Evolutionary conservation across 2,329 filamentous ascomycete species (phyloP).

Genomic region (Cladosporium sp.): DNA sequence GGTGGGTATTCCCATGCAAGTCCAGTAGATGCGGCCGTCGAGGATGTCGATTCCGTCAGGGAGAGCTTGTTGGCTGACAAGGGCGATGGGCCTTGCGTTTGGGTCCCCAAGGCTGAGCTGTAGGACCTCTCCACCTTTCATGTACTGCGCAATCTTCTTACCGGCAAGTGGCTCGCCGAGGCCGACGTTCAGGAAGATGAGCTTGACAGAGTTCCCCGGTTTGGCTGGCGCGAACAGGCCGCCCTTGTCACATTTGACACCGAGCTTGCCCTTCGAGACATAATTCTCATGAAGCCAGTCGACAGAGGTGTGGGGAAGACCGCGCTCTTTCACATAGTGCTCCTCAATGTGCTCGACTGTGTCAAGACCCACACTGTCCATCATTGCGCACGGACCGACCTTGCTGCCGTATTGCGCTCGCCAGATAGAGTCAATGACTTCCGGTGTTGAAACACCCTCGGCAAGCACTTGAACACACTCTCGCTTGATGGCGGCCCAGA

Average conservation of each 20-base stretch:
- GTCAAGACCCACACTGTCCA: constrained; percentile 51
- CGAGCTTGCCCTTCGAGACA: constrained; percentile 45
- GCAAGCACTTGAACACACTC: constrained; percentile 48
- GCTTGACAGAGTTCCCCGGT: constrained; percentile 8
- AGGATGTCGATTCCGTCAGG: constrained; percentile 33
- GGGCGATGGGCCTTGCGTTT: background rate
- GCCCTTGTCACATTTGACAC: constrained; percentile 27
- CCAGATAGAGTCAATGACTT: constrained; percentile 50
- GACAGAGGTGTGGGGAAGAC: constrained; percentile 36
- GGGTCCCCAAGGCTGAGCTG: constrained; percentile 14
- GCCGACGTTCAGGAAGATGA: constrained; percentile 19
- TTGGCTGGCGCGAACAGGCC: constrained; percentile 13
- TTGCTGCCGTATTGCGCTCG: constrained; percentile 27
- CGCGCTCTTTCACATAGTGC: constrained; percentile 50
- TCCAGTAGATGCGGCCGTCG: constrained; percentile 30
- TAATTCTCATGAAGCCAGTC: constrained; percentile 46
- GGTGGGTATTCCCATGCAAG: constrained; percentile 22
- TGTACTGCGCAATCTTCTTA: background rate
- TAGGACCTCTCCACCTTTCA: constrained; percentile 19
- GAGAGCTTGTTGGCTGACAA: constrained; percentile 16
- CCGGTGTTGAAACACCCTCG: constrained; percentile 47
- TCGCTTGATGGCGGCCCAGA: constrained; percentile 56
- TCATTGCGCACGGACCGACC: constrained; percentile 37
- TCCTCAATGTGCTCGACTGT: constrained; percentile 52
- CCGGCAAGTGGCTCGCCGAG: background rate